Conservation (phyloP, 2,329 filamentous ascomycete species). For the Fusarium torulosum region DNA sequence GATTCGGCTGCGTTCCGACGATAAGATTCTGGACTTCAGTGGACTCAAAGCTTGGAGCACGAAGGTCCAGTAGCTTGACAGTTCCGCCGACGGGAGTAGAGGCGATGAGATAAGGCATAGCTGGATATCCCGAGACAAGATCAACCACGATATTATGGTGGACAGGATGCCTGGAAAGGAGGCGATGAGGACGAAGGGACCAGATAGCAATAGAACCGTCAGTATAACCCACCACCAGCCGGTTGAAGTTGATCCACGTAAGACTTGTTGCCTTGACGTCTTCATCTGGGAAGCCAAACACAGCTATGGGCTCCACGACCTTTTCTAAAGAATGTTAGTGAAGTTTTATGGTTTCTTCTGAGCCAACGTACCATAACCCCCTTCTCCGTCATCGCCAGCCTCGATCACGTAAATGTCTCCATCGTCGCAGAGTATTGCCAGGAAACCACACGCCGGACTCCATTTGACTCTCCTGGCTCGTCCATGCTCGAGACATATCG, state of each 20-base stretch:
- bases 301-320: slow-evolving; percentile 59
- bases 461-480: slow-evolving; percentile 64
- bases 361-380: slow-evolving; percentile 56
- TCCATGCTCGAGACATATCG: slow-evolving; percentile 64
- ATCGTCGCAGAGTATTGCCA: slow-evolving; percentile 65
- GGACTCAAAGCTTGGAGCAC: slow-evolving; percentile 64
- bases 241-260: slow-evolving; percentile 68
- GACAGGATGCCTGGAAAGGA: slow-evolving; percentile 65
- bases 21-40: slow-evolving; percentile 65
- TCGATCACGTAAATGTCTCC: slow-evolving; percentile 64
- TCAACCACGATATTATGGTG: slow-evolving; percentile 68
- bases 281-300: slow-evolving; percentile 61
- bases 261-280: slow-evolving; percentile 65
- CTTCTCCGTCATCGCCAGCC: slow-evolving; percentile 51
- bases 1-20: slow-evolving; percentile 65
- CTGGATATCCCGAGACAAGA: slow-evolving; percentile 67
- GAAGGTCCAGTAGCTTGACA: slow-evolving; percentile 65
- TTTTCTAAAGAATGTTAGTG: slow-evolving; percentile 56
- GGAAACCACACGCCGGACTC: slow-evolving; percentile 62
- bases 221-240: slow-evolving; percentile 66
- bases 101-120: slow-evolving; percentile 67
- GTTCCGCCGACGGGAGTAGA: slow-evolving; percentile 68
- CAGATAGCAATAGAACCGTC: slow-evolving; percentile 69
- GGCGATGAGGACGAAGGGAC: slow-evolving; percentile 64
- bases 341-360: neutral